Evolutionary conservation across 163 green algal genomes (phyloP).

Genomic region (Chlamydomonas reinhardtii): DNA sequence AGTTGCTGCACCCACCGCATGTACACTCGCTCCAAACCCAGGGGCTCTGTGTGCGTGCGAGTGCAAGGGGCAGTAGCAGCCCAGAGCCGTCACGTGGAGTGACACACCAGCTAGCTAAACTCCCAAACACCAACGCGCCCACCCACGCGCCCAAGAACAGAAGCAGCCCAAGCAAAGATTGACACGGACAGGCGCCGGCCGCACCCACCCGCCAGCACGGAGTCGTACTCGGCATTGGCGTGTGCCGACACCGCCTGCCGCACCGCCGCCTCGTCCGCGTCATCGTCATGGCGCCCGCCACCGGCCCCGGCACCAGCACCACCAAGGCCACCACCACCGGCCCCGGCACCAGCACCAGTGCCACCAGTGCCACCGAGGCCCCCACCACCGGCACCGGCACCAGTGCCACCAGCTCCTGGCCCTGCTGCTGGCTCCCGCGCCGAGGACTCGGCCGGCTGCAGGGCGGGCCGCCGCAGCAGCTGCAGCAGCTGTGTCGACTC

Average conservation of each 20-base stretch:
- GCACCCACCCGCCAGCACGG: background rate
- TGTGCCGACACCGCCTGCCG: background rate
- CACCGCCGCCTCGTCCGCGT: too few species aligned
- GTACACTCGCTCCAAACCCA: conserved; percentile 3
- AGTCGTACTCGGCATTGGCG: background rate
- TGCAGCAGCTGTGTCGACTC: background rate
- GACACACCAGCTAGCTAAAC: too few species aligned
- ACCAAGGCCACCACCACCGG: too few species aligned
- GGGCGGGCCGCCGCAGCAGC: too few species aligned
- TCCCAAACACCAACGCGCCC: too few species aligned
- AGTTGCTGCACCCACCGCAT: conserved; percentile 11
- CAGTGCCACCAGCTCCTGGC: background rate
- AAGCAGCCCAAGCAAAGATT: too few species aligned
- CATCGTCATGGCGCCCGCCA: background rate
- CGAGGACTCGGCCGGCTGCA: background rate
- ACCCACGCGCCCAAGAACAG: too few species aligned
- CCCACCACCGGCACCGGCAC: background rate
- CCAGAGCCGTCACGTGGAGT: too few species aligned
- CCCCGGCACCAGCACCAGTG: too few species aligned
- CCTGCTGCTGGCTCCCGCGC: background rate
- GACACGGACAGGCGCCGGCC: too few species aligned
- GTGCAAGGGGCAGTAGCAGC: too few species aligned
- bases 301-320: background rate
- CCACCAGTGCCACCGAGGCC: background rate
- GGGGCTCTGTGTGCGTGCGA: background rate